These are phyloP conservation scores for Penicillium chermesinum DNA, from an alignment of 495 filamentous ascomycete species.

Conservation along the genomic window DNA sequence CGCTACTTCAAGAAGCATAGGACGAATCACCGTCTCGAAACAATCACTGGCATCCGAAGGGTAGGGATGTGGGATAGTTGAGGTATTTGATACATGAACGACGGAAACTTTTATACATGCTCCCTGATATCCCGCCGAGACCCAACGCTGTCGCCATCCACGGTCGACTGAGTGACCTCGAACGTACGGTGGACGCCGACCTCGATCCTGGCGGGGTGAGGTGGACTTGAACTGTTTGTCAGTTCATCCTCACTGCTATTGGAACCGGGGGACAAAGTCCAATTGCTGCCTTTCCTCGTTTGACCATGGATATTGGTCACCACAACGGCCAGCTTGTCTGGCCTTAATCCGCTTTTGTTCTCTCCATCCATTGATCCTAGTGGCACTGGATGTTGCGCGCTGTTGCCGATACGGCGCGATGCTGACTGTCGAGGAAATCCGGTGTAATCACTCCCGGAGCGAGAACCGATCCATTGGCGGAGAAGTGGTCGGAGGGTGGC, in stretches of 20 bases:
- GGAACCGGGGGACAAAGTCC: conserved; percentile 15
- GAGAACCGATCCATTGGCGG: conserved; percentile 28
- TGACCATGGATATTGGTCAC: conserved; percentile 38
- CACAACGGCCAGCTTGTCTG: conserved; percentile 38
- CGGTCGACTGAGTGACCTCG: conserved; percentile 31
- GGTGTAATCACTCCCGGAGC: conserved; percentile 11
- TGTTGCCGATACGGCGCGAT: conserved; percentile 16
- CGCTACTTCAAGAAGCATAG: no score
- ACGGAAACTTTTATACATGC: conserved; percentile 21
- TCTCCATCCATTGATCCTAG: conserved; percentile 29
- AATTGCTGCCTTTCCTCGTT: conserved; percentile 16
- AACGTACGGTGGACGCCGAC: conserved; percentile 33
- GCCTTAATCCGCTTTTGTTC: conserved; percentile 20
- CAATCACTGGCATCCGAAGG: no score
- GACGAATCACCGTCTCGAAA: no score
- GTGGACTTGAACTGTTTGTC: conserved; percentile 13
- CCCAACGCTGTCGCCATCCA: conserved; percentile 9
- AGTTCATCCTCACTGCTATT: conserved; percentile 35
- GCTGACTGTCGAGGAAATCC: conserved; percentile 22
- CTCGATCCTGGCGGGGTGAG: conserved; percentile 13
- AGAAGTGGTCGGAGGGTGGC: conserved; percentile 46
- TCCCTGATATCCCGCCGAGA: conserved; percentile 12
- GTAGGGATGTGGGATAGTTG: no score
- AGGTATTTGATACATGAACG: background rate
- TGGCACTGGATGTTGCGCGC: conserved; percentile 19